Base-by-base conservation (phyloP, 1,284 basidiomycete genomes). In the Trichosporon sp. region DNA sequence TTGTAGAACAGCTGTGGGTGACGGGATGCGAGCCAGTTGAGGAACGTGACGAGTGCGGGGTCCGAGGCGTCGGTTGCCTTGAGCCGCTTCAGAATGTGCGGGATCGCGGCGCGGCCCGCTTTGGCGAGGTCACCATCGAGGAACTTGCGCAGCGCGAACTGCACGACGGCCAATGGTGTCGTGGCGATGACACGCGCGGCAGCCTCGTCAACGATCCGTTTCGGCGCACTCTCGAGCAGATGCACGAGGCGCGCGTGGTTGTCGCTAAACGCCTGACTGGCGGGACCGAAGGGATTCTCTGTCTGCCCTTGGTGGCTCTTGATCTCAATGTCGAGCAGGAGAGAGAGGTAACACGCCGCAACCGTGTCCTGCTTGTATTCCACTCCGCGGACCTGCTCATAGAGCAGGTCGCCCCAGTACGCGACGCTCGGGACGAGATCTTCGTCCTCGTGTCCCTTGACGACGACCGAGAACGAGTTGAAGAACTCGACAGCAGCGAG, bases 1-100 rank as follows among this genome's bases (percentile, higher is more conserved):
- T 91, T 91, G 85, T 89, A 92, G 80, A 92, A 90, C 0, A 90
- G 75, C 71, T 89, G 89, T 0, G 91, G 90, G 76, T 89, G 74
- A 0, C 67, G 7, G 8, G 59, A 69, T 0, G 75, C 65, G 2
- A 80, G 76, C 73, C 73, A 79, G 4, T 32, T 35, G 21, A 80
- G 71, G 68, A 81, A 78, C 3, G 73, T 67, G n/a, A 69, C 69
- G 38, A 73, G 61, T 1, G 67, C 69, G 6, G 54, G 38, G 37
- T 65, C 61, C 11, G 51, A 2, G 32, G 70, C 11, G 71, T 59
- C 6, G 43, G n/a, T 0, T 26, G 65, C n/a, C 32, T 73, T 71
- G 12, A 77, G 46, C 1, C 73, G 70, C 72, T 75, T 32, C 21
- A 76, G 73, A 1, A 80, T 48, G 8, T 63, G 38, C 12, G 70